Conservation (phyloP, 192 early-diverging fungal genomes). For the Umbelopsis ramanniana region DNA sequence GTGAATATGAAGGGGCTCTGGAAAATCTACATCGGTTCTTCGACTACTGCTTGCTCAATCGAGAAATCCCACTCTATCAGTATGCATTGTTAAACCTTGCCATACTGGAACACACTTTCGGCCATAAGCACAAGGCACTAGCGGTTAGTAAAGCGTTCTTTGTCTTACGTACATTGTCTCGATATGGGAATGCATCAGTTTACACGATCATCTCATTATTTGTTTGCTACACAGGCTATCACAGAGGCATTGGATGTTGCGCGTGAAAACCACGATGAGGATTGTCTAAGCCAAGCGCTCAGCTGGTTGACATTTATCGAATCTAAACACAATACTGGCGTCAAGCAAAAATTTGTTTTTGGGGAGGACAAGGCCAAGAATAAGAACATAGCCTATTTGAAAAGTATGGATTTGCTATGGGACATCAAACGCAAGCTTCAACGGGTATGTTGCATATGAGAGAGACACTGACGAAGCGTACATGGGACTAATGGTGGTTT, state of each 20-base stretch:
- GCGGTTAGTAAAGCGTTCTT: slow-evolving; percentile 27
- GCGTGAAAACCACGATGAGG: slow-evolving; percentile 45
- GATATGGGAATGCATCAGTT: not conserved
- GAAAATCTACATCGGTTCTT: slow-evolving; percentile 46
- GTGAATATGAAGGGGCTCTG: slow-evolving; percentile 46
- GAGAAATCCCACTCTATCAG: slow-evolving; percentile 42
- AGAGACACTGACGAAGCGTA: not conserved
- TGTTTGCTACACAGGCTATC: slow-evolving; percentile 37
- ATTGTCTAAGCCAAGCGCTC: slow-evolving; percentile 48
- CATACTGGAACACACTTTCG: slow-evolving; percentile 48
- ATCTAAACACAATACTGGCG: slow-evolving; percentile 4
- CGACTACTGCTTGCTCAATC: slow-evolving; percentile 41
- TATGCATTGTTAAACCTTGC: slow-evolving; percentile 50
- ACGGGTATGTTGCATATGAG: not conserved
- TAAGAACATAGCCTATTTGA: not conserved
- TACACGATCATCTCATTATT: not conserved
- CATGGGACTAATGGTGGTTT: not conserved
- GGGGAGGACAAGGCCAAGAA: slow-evolving; percentile 7
- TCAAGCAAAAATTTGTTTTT: slow-evolving; percentile 10
- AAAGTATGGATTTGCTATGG: slow-evolving; percentile 18
- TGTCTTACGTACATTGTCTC: not conserved
- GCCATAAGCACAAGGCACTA: slow-evolving; percentile 46
- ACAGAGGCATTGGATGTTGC: slow-evolving; percentile 48
- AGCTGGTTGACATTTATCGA: slow-evolving; percentile 37
- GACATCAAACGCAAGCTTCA: slow-evolving; percentile 12